A percentile compares a stretch with the other conserved stretches of the same genome.
These are phyloP conservation scores for Hypoxylon lenormandii DNA, from an alignment of 495 filamentous ascomycete species.

Conservation along the genomic window DNA sequence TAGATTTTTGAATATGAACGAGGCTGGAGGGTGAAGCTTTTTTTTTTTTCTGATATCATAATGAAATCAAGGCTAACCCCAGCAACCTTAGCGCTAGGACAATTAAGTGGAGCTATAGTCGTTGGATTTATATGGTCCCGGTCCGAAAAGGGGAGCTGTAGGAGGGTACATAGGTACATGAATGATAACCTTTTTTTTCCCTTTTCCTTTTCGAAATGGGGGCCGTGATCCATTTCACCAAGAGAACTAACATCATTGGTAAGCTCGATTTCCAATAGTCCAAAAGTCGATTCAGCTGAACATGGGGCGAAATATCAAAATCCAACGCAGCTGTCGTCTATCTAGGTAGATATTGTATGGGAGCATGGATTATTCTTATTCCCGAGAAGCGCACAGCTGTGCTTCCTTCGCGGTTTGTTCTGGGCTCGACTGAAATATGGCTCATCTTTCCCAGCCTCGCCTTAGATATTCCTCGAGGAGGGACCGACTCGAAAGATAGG, in stretches of 20 bases:
- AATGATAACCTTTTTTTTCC: neutral
- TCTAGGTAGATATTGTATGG: no score
- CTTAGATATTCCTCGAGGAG: no score
- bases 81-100: neutral
- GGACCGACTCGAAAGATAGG: no score
- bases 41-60: slow-evolving; percentile 1
- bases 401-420: no score
- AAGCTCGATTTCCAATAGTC: slow-evolving; percentile 42
- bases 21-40: neutral
- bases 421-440: no score
- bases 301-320: slow-evolving; percentile 31
- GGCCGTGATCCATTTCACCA: slow-evolving; percentile 24
- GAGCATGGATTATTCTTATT: slow-evolving; percentile 21
- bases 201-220: slow-evolving; percentile 2
- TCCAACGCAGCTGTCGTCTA: slow-evolving; percentile 8
- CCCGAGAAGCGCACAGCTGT: no score
- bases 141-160: slow-evolving; percentile 14
- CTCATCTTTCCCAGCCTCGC: no score
- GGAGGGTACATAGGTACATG: slow-evolving; percentile 6
- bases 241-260: slow-evolving; percentile 30
- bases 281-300: slow-evolving; percentile 35
- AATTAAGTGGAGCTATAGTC: neutral
- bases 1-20: slow-evolving; percentile 1
- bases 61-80: no score
- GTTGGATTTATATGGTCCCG: slow-evolving; percentile 14